Conservation (phyloP, 2,329 filamentous ascomycete species). For the Epicoccum sorghinum region DNA sequence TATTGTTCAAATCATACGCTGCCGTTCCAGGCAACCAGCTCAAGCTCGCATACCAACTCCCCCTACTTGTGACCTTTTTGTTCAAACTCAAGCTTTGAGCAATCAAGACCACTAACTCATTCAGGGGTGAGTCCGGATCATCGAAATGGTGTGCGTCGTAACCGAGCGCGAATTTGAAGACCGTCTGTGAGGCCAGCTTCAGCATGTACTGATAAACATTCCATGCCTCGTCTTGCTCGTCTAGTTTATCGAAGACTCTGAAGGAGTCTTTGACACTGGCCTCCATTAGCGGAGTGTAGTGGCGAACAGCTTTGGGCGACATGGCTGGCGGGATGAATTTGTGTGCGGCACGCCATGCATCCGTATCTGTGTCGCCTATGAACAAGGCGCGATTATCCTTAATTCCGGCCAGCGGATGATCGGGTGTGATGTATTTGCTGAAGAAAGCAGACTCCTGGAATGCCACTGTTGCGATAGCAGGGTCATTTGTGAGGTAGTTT, state of each 20-base stretch:
- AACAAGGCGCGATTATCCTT: conserved; percentile 42
- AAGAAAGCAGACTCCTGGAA: conserved; percentile 47
- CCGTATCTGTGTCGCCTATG: conserved; percentile 56
- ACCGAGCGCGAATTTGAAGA: conserved; percentile 54
- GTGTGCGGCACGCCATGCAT: conserved; percentile 60
- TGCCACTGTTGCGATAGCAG: conserved; percentile 38
- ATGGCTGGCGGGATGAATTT: conserved; percentile 68
- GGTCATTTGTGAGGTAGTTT: conserved; percentile 46
- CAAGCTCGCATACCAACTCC: conserved; percentile 62
- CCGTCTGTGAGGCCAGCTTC: conserved; percentile 54
- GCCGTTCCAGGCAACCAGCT: conserved; percentile 49
- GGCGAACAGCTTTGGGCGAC: conserved; percentile 64
- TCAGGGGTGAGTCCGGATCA: conserved; percentile 52
- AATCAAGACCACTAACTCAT: conserved; percentile 60
- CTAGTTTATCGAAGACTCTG: conserved; percentile 56
- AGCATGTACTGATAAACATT: conserved; percentile 60
- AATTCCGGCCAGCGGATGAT: conserved; percentile 41
- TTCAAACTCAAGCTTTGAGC: conserved; percentile 61
- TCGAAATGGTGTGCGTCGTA: conserved; percentile 55
- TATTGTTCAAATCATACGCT: background rate
- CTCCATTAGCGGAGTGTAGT: conserved; percentile 67
- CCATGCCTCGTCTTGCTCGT: conserved; percentile 52
- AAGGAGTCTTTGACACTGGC: conserved; percentile 59
- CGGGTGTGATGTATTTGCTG: conserved; percentile 50
- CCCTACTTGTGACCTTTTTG: conserved; percentile 63